A percentile compares a stretch with the other conserved stretches of the same genome.
phyloP scores from a whole-genome alignment of 805 yeast species.

The Lipomyces yamanashiensis region DNA sequence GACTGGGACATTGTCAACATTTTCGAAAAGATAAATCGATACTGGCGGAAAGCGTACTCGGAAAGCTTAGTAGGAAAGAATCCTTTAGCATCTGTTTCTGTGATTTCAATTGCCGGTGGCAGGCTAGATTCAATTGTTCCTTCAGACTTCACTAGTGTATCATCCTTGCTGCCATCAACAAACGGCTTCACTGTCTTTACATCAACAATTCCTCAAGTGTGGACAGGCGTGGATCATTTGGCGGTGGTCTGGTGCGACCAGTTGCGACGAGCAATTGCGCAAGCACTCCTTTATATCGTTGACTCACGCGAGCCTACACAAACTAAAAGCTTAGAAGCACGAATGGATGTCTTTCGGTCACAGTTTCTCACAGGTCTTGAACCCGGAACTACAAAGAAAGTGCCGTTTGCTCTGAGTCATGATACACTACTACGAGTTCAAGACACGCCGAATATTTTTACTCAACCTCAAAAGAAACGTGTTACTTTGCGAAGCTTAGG shows the following conservation, averaged over 20 bases:
- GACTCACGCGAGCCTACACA: constrained; percentile 52
- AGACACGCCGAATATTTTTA: constrained; percentile 21
- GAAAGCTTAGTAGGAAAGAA: constrained; percentile 48
- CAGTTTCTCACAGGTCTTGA: constrained; percentile 46
- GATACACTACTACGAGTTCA: constrained; percentile 37
- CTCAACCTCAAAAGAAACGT: constrained; percentile 21
- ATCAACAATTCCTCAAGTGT: constrained; percentile 84
- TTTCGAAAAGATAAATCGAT: constrained; percentile 73
- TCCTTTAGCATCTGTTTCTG: constrained; percentile 62
- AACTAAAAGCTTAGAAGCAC: constrained; percentile 56
- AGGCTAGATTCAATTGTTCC: constrained; percentile 76
- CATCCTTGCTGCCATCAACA: constrained; percentile 68
- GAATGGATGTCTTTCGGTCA: constrained; percentile 63
- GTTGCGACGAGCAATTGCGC: constrained; percentile 65
- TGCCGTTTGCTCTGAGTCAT: constrained; percentile 29
- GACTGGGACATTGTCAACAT: constrained; percentile 83
- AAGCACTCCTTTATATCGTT: constrained; percentile 61
- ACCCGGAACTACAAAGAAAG: constrained; percentile 10
- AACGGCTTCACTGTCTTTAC: constrained; percentile 85
- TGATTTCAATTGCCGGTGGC: constrained; percentile 92
- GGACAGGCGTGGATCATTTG: constrained; percentile 93
- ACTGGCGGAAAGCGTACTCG: constrained; percentile 72
- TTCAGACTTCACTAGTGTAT: constrained; percentile 82
- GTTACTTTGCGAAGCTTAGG: constrained; percentile 30
- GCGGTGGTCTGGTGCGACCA: constrained; percentile 98